phyloP scores from a whole-genome alignment of 23 red algal genomes.

The Chondrus crispus region DNA sequence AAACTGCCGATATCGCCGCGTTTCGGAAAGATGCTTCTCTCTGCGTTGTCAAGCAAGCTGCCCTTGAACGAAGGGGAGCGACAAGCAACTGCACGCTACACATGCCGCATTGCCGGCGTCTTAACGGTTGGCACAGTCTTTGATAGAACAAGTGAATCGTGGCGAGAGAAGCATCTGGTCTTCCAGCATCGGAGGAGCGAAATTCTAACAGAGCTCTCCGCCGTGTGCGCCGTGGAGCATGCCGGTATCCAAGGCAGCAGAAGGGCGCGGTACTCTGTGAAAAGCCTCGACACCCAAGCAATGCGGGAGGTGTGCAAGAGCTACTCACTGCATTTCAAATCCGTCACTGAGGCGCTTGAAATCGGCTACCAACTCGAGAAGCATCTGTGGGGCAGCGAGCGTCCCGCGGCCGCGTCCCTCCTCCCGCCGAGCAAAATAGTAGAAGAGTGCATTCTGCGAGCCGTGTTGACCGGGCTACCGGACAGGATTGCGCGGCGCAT shows the following conservation, averaged over 20 bases:
- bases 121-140: constrained; percentile 58
- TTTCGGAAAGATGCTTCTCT: constrained; percentile 69
- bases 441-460: neutral
- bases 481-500: constrained; percentile 63
- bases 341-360: constrained; percentile 24
- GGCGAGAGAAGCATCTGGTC: neutral
- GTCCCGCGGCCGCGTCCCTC: neutral
- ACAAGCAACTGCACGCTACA: constrained; percentile 47
- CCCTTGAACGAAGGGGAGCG: neutral
- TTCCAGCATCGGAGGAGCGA: constrained; percentile 34
- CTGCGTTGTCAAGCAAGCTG: constrained; percentile 17
- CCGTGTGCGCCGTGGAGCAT: constrained; percentile 75
- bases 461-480: constrained; percentile 45
- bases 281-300: neutral
- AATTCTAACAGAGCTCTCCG: constrained; percentile 42
- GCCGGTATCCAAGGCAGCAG: neutral
- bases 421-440: neutral
- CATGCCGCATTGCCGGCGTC: constrained; percentile 62
- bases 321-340: constrained; percentile 15
- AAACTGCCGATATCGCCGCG: constrained; percentile 68
- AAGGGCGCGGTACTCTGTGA: no score
- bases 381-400: neutral
- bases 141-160: neutral
- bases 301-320: constrained; percentile 2
- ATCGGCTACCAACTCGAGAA: constrained; percentile 40